A percentile compares a stretch with the other conserved stretches of the same genome.
These are phyloP conservation scores for Arthrobotrys conoides DNA, from an alignment of 2,329 filamentous ascomycete species.

Conservation along the genomic window DNA sequence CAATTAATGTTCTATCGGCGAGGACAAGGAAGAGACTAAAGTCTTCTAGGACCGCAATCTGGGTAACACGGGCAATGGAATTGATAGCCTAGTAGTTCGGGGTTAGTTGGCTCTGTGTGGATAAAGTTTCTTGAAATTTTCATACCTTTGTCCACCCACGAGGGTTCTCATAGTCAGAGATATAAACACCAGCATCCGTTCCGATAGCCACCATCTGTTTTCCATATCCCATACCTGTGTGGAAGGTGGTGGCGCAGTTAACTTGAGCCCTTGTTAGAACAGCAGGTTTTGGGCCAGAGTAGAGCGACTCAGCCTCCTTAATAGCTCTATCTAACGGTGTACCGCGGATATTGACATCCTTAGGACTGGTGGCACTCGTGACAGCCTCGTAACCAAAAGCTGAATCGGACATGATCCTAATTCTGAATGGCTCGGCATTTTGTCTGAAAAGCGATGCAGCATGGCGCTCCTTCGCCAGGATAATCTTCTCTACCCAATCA, in stretches of 20 bases:
- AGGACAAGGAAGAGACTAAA: constrained; percentile 94
- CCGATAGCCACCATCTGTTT: constrained; percentile 93
- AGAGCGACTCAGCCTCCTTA: constrained; percentile 82
- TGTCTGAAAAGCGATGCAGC: constrained; percentile 89
- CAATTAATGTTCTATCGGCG: constrained; percentile 89
- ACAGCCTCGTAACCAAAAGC: constrained; percentile 85
- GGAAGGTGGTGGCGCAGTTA: constrained; percentile 93
- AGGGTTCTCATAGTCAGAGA: constrained; percentile 88
- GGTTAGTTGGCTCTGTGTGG: constrained; percentile 44
- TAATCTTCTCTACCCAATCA: constrained; percentile 94
- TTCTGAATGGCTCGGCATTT: constrained; percentile 93
- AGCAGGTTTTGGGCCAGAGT: constrained; percentile 76
- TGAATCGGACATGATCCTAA: constrained; percentile 91
- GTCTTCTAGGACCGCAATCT: constrained; percentile 94
- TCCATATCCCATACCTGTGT: constrained; percentile 74
- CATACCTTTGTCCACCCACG: constrained; percentile 90
- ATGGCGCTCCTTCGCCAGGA: constrained; percentile 93
- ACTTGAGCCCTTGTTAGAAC: constrained; percentile 88
- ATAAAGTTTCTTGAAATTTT: constrained; percentile 59
- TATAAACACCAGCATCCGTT: constrained; percentile 93
- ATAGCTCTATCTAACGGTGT: constrained; percentile 94
- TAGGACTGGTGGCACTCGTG: constrained; percentile 72
- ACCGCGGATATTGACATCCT: constrained; percentile 81
- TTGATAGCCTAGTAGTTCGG: constrained; percentile 76
- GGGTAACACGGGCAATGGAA: constrained; percentile 79